phyloP scores from a whole-genome alignment of 805 yeast species.

The Ogataea pini region DNA sequence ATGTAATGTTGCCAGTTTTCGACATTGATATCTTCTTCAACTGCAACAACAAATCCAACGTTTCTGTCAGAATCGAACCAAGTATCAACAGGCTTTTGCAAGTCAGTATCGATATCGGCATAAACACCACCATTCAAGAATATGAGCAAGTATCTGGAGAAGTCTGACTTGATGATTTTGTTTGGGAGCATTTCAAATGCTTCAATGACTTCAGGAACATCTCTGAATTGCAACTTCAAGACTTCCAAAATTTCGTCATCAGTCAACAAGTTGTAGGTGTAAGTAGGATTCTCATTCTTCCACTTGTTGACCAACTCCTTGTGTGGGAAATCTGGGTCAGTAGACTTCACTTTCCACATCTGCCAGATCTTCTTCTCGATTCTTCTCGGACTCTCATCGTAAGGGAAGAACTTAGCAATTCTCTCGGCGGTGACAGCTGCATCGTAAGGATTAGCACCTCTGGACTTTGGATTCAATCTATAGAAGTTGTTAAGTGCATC shows the following conservation, averaged over 20 bases:
- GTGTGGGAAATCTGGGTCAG: conserved; percentile 38
- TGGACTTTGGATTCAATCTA: conserved; percentile 34
- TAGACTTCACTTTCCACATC: conserved; percentile 38
- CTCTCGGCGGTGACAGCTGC: conserved; percentile 35
- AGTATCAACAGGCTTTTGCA: conserved; percentile 56
- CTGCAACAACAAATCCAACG: conserved; percentile 55
- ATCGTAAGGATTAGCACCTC: conserved; percentile 38
- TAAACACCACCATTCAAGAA: conserved; percentile 61
- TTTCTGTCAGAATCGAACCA: conserved; percentile 58
- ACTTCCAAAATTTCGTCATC: conserved; percentile 36
- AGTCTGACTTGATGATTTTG: conserved; percentile 52
- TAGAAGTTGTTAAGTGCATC: conserved; percentile 34
- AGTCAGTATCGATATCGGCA: conserved; percentile 60
- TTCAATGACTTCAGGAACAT: conserved; percentile 53
- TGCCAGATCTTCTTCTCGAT: conserved; percentile 37
- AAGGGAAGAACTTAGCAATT: conserved; percentile 34
- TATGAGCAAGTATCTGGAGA: conserved; percentile 55
- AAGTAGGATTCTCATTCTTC: conserved; percentile 38
- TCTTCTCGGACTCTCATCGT: conserved; percentile 35
- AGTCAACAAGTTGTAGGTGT: conserved; percentile 33
- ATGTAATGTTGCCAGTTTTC: conserved; percentile 54
- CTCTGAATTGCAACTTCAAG: conserved; percentile 30
- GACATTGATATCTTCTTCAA: conserved; percentile 55
- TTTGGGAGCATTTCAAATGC: conserved; percentile 57
- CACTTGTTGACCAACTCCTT: conserved; percentile 33